phyloP scores from a whole-genome alignment of 192 early-diverging fungal species.

The Podila verticillata region DNA sequence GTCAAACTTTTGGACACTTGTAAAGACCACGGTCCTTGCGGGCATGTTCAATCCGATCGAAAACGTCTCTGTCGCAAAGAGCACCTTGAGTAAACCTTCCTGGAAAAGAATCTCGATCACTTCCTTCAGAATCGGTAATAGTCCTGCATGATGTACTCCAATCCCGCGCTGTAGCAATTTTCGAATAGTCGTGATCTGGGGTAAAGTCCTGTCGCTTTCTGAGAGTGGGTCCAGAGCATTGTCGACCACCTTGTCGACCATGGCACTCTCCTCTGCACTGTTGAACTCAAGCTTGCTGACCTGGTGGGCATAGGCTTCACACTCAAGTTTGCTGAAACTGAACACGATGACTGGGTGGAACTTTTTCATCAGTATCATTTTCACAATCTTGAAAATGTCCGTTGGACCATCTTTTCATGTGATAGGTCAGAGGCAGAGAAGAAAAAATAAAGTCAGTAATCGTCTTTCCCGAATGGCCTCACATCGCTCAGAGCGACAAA shows the following conservation, averaged over 20 bases:
- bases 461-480: neutral
- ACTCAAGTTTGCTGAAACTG: slow-evolving; percentile 91
- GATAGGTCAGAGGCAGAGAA: neutral
- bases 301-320: slow-evolving; percentile 88
- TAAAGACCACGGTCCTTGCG: slow-evolving; percentile 96
- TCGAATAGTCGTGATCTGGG: slow-evolving; percentile 89
- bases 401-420: slow-evolving; percentile 53
- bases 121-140: slow-evolving; percentile 95
- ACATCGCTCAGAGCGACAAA: neutral
- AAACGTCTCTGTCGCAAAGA: slow-evolving; percentile 98
- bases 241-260: slow-evolving; percentile 82
- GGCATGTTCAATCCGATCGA: slow-evolving; percentile 99
- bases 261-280: slow-evolving; percentile 65
- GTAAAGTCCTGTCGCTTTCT: slow-evolving; percentile 87
- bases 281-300: slow-evolving; percentile 94
- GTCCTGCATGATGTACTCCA: slow-evolving; percentile 94
- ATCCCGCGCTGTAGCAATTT: slow-evolving; percentile 90
- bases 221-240: slow-evolving; percentile 83
- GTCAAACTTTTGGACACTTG: slow-evolving; percentile 89
- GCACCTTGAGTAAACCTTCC: slow-evolving; percentile 90
- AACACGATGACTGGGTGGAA: slow-evolving; percentile 98
- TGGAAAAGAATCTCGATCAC: slow-evolving; percentile 96
- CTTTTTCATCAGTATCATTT: slow-evolving; percentile 92
- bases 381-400: slow-evolving; percentile 93
- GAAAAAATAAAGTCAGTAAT: neutral